These are phyloP conservation scores for Aspergillus indologenus DNA, from an alignment of 495 filamentous ascomycete genomes.

Conservation along the genomic window DNA sequence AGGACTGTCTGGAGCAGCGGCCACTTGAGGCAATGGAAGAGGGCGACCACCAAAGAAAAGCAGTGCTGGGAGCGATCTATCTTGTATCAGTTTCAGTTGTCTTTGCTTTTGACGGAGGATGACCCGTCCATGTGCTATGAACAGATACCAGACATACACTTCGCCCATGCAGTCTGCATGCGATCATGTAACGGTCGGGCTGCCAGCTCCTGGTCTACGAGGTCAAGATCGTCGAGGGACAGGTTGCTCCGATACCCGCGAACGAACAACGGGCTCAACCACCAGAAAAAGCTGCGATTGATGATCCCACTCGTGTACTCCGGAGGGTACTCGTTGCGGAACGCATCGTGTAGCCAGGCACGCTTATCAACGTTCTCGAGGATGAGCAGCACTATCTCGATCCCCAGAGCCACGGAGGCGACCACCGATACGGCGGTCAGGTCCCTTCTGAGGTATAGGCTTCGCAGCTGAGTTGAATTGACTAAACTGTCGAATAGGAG, in stretches of 20 bases:
- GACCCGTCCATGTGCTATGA: too few relatives aligned
- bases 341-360: too few relatives aligned
- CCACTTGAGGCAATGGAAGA: not conserved
- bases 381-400: too few relatives aligned
- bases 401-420: too few relatives aligned
- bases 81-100: too few relatives aligned
- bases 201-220: not conserved
- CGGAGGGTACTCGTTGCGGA: too few relatives aligned
- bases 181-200: not conserved
- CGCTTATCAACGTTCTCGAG: too few relatives aligned
- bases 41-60: not conserved
- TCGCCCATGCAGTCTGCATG: not conserved
- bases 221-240: not conserved
- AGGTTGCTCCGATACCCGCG: not conserved
- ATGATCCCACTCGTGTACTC: not conserved
- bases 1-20: not conserved
- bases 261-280: not conserved
- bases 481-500: too few relatives aligned
- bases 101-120: too few relatives aligned
- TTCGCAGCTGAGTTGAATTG: too few relatives aligned
- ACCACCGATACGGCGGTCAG: too few relatives aligned
- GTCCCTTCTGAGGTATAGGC: too few relatives aligned
- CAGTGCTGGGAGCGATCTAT: not conserved
- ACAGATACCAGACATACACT: not conserved
- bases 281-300: constrained; percentile 6